phyloP scores from a whole-genome alignment of 345 rosid genomes.

The Mallotus nudiflorus region DNA sequence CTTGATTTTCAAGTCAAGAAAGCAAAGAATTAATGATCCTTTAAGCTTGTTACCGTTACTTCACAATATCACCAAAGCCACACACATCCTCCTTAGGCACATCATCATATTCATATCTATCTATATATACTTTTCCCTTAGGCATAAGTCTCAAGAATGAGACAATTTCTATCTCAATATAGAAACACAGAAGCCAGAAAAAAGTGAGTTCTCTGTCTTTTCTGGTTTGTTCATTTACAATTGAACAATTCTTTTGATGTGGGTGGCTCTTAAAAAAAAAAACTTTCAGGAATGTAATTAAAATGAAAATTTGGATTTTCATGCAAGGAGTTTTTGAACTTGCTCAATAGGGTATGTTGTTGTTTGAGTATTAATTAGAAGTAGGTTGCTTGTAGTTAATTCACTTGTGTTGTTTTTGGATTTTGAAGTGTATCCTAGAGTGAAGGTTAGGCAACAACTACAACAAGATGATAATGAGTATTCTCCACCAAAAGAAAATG shows the following conservation, averaged over 20 bases:
- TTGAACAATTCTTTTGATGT: neutral
- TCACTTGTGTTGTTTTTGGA: slow-evolving; percentile 1
- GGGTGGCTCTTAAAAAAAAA: neutral
- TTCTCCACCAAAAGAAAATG: slow-evolving; percentile 14
- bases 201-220: slow-evolving; percentile 1
- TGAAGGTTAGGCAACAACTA: slow-evolving; percentile 27
- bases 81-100: neutral
- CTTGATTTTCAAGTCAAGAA: slow-evolving; percentile 36
- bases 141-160: neutral
- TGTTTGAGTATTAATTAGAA: neutral
- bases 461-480: neutral
- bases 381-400: neutral
- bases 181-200: neutral
- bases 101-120: too few species aligned
- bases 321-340: too few species aligned
- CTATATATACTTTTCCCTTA: too few species aligned
- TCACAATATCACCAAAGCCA: neutral
- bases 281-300: too few species aligned
- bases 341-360: too few species aligned
- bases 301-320: too few species aligned
- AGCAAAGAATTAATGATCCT: slow-evolving; percentile 4
- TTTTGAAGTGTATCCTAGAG: slow-evolving; percentile 38
- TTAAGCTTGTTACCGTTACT: slow-evolving; percentile 18
- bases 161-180: slow-evolving; percentile 19
- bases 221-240: neutral